Base-by-base conservation (phyloP, 768 basidiomycete species). In the Hygrocybe punicea region DNA sequence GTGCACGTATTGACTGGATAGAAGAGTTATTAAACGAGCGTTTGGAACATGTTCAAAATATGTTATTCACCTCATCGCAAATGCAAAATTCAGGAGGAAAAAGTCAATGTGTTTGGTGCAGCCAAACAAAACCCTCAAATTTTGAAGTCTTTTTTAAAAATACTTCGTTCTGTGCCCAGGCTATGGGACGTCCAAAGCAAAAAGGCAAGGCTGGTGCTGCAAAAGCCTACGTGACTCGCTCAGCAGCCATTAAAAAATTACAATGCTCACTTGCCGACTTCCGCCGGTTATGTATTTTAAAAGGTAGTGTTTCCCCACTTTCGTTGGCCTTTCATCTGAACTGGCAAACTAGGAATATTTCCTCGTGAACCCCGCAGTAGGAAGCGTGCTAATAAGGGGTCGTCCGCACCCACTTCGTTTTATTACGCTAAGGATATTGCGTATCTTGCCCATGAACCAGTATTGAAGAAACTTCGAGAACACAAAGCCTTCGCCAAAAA, bases 401-500 rank as follows among this genome's bases (percentile, higher is more conserved):
- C 93, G 3, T 93, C 94, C 52, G 95, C 93, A 0, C 94, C 95
- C 4, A 93, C 97, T 1, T 93, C 94, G 2, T 99, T 98, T 76
- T 99, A 99, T 76, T 98, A 98, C 70, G 79, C 91, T 24, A 99
- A 99, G 75, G 97, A 99, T 69, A 96, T 99, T 62, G 90, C 91
- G 56, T 98, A 96, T 73, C 84, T 99, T 34, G 87, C 93, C 4
- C 97, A 99, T 71, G 97, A 99, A 69, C 97, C 97, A 1, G 86
- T 98, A 10, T 78, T 99, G 23, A 86, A 84, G 70, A 97, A 93
- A 71, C 79, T 99, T 51, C 79, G 97, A 67, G 94, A 98, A 69
- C 97, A 99, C 77, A 99, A 99, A 71, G 87, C 94, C 1, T 98
- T 98, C 64, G 95, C 97, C 2, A 98, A 98, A 76, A 97, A 97